These are phyloP conservation scores for Prunus mume DNA, from an alignment of 306 rosid genomes.

Conservation along the genomic window DNA sequence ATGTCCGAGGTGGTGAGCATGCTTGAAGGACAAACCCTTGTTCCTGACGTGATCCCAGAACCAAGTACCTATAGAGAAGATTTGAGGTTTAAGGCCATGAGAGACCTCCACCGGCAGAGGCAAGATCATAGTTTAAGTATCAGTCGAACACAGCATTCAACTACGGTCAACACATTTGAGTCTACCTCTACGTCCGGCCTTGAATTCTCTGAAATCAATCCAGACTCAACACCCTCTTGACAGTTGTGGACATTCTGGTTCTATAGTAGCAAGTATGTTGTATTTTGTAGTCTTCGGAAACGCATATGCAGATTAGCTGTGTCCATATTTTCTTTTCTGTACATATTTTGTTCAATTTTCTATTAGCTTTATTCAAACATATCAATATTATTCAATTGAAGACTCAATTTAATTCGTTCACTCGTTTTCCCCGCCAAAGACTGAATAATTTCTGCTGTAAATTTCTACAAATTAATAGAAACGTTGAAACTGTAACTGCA, in stretches of 20 bases:
- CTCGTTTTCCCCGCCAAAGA: too few species aligned
- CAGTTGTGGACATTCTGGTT: conserved; percentile 11
- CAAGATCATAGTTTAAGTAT: conserved; percentile 32
- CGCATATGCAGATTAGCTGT: neutral
- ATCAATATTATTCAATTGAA: neutral
- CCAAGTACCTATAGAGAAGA: conserved; percentile 42
- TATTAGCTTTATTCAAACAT: too few species aligned
- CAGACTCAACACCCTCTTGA: conserved; percentile 16
- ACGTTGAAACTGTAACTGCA: too few species aligned
- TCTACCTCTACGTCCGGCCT: conserved; percentile 36
- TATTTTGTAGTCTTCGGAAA: neutral
- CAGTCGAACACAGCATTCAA: conserved; percentile 41
- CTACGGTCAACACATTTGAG: conserved; percentile 27
- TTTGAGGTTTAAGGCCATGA: conserved; percentile 72
- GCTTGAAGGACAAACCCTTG: conserved; percentile 51
- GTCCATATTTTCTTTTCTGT: neutral
- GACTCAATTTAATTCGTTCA: neutral
- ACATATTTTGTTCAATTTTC: neutral
- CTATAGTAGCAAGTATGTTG: neutral
- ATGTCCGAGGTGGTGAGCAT: conserved; percentile 72
- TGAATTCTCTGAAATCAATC: conserved; percentile 27
- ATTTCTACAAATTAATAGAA: too few species aligned
- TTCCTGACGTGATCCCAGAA: conserved; percentile 51
- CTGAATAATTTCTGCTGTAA: too few species aligned
- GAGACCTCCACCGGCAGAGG: conserved; percentile 46